These are phyloP conservation scores for Aspergillus sp. DNA, from an alignment of 2,329 filamentous ascomycete species.

Conservation along the genomic window DNA sequence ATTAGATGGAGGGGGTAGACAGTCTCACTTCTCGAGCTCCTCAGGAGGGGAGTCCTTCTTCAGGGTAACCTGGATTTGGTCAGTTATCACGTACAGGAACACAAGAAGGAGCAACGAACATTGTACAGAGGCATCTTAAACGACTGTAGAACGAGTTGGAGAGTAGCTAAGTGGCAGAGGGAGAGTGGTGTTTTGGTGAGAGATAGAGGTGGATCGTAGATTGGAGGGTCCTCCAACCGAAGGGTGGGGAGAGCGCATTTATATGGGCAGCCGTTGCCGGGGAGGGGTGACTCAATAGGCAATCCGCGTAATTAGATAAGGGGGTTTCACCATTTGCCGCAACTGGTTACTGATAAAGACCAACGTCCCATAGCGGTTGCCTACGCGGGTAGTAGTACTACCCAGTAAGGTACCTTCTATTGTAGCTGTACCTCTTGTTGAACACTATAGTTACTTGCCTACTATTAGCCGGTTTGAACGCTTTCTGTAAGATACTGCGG, in stretches of 20 bases:
- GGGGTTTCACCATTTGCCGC: not conserved
- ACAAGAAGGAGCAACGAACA: slow-evolving; percentile 23
- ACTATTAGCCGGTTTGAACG: not conserved
- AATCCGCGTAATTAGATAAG: slow-evolving; percentile 8
- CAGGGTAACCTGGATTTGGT: slow-evolving; percentile 66
- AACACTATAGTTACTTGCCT: not conserved
- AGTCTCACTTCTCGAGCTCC: slow-evolving; percentile 65
- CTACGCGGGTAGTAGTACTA: not conserved
- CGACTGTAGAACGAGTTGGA: not conserved
- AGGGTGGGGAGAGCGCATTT: slow-evolving; percentile 4
- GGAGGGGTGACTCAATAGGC: slow-evolving; percentile 11
- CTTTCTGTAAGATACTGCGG: not conserved
- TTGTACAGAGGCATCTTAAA: slow-evolving; percentile 42
- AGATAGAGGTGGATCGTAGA: not conserved
- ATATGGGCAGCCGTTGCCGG: slow-evolving; percentile 2
- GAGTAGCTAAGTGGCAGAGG: not conserved
- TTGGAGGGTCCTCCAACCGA: not conserved
- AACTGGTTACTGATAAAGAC: not conserved
- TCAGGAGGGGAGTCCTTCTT: slow-evolving; percentile 67
- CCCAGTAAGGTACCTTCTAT: not conserved
- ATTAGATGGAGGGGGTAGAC: not conserved
- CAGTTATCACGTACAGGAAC: not conserved
- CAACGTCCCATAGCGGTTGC: not conserved
- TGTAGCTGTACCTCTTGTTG: not conserved
- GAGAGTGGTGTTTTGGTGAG: not conserved